Evolutionary conservation across 2,329 filamentous ascomycete genomes (phyloP).

Genomic region (Xylariaceae sp.): DNA sequence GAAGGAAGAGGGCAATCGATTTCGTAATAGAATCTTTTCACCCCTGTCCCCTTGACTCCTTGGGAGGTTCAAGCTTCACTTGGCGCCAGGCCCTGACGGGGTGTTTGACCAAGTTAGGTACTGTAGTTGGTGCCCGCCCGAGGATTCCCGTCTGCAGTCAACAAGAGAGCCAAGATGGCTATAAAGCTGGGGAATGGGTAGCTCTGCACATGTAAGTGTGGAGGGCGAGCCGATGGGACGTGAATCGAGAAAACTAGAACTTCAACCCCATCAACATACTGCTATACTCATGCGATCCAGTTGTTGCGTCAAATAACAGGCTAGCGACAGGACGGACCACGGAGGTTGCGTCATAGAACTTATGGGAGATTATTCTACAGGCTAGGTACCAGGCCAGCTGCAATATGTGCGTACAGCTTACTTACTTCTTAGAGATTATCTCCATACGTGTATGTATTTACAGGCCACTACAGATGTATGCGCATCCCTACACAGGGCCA

Average conservation of each 20-base stretch:
- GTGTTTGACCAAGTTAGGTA: not conserved
- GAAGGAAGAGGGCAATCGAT: conserved; percentile 28
- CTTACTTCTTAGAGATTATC: not conserved
- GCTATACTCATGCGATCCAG: not conserved
- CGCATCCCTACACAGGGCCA: not conserved
- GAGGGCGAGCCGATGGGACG: too few relatives aligned
- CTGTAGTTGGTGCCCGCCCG: not conserved
- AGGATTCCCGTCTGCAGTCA: not conserved
- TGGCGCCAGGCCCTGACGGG: conserved; percentile 5
- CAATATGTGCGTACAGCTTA: not conserved
- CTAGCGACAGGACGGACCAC: not conserved
- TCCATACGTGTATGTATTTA: not conserved
- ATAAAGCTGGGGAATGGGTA: not conserved
- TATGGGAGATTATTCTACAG: too few relatives aligned
- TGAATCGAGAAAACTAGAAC: too few relatives aligned
- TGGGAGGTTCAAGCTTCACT: conserved; percentile 21
- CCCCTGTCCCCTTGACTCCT: conserved; percentile 11
- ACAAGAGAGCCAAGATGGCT: not conserved
- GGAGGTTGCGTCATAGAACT: conserved; percentile 14
- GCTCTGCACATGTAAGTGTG: too few relatives aligned
- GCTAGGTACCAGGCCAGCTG: not conserved
- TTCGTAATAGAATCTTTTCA: conserved; percentile 29
- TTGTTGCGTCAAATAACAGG: not conserved
- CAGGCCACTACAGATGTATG: not conserved
- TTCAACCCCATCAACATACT: not conserved